These are phyloP conservation scores for Wickerhamomyces strasburgensis DNA, from an alignment of 805 yeast genomes.

Conservation along the genomic window DNA sequence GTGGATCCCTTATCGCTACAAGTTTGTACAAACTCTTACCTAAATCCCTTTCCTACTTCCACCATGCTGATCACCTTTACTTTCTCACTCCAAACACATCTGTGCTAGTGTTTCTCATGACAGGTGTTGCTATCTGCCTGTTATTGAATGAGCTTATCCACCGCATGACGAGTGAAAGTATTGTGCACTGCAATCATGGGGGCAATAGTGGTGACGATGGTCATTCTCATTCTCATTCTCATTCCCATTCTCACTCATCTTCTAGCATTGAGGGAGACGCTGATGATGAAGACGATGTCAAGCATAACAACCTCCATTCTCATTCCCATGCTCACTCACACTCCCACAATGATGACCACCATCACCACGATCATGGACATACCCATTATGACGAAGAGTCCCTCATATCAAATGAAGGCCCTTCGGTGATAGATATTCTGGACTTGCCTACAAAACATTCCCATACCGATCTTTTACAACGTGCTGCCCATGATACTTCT, in stretches of 20 bases:
- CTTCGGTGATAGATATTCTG: no score
- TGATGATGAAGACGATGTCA: constrained; percentile 1
- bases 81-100: constrained; percentile 29
- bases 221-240: constrained; percentile 15
- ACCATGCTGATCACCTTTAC: constrained; percentile 20
- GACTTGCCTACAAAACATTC: no score
- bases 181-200: constrained; percentile 81
- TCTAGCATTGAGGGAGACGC: constrained; percentile 7
- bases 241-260: constrained; percentile 15
- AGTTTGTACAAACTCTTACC: constrained; percentile 78
- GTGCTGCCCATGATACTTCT: no score
- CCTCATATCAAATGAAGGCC: background rate
- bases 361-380: constrained; percentile 3
- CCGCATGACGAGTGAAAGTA: constrained; percentile 68
- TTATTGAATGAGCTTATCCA: constrained; percentile 64
- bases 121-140: constrained; percentile 60
- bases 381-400: constrained; percentile 5
- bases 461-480: background rate
- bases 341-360: constrained; percentile 3
- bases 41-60: constrained; percentile 46
- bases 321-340: constrained; percentile 14
- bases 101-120: constrained; percentile 41
- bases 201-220: constrained; percentile 26
- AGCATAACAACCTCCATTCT: constrained; percentile 8
- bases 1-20: constrained; percentile 81